Percentiles rank a stretch among this genome's conserved stretches.
Conservation (phyloP, 345 rosid genomes). For the Dipteronia sinensis region DNA sequence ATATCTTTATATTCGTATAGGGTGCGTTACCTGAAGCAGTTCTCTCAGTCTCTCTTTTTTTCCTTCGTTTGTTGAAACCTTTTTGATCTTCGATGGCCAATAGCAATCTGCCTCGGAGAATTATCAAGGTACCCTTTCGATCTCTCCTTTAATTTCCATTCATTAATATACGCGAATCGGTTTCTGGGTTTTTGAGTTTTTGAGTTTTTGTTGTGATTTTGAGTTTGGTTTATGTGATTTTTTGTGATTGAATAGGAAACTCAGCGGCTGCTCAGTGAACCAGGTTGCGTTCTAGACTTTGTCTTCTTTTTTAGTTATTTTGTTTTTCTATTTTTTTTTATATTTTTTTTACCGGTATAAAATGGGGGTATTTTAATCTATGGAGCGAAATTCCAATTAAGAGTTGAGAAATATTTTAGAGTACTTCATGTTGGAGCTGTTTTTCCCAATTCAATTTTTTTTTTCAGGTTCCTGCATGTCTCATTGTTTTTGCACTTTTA, state of each 20-base stretch:
- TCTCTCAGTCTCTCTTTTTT: background rate
- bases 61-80: background rate
- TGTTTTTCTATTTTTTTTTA: too few relatives aligned
- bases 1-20: background rate
- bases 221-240: background rate
- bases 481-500: background rate
- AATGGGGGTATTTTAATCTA: background rate
- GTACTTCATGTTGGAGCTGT: background rate
- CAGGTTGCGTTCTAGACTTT: constrained; percentile 33
- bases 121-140: constrained; percentile 41
- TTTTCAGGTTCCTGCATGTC: too few relatives aligned
- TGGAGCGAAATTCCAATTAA: background rate
- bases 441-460: too few relatives aligned
- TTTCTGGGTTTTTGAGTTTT: background rate
- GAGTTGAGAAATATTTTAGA: too few relatives aligned
- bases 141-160: background rate
- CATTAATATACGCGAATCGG: background rate
- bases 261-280: constrained; percentile 39
- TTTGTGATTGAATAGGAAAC: constrained; percentile 15
- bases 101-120: constrained; percentile 54
- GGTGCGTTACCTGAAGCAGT: background rate
- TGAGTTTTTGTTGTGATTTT: background rate
- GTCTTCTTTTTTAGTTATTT: background rate
- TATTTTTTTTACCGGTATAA: background rate
- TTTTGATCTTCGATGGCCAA: constrained; percentile 33